Base-by-base conservation (phyloP, 1,284 basidiomycete genomes). In the Ceratobasidium sp. region DNA sequence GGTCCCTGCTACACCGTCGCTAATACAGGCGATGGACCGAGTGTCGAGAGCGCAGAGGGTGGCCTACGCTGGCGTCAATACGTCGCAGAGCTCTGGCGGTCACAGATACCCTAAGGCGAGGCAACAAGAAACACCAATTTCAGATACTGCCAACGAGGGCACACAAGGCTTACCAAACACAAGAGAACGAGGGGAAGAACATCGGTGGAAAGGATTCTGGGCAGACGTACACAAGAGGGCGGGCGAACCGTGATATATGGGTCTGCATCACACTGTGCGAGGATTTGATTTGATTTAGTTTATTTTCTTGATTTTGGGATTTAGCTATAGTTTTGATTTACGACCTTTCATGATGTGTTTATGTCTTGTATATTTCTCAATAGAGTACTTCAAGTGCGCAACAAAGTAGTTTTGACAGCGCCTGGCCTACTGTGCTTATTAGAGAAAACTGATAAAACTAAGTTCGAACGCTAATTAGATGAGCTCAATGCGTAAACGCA, bases 151-250 rank as follows among this genome's bases (percentile, higher is more conserved):
- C 30, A 38, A 41, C 18, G 26, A 3, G 16, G 21, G 6, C 43
- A 23, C 9, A 32, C n/a, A 55, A 14, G 64, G 64, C 13, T 28
- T 55, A 11, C 50, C 50, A 13, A 50, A 52, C 8, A 6, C 64
- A 16, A 26, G 23, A 23, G 30, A 49, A 23, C 43, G 23, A 6
- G 50, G 50, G 16, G 49, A 43, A 18, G 52, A 55, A 13, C 30
- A 50, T 8, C 30, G 23, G 32, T 76, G 72, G 73, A 66, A 54
- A 50, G 58, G 70, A 13, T 75, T 76, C 58, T 75, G 73, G 75
- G 47, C 70, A 21, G 59, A 72, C 7, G 75, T 75, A 28, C 69
- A 75, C 1, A 49, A 69, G 5, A 64, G 67, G 46, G 73, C 75
- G 18, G 47, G 58, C 2, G 47, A 62, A 21, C 41, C 57, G 23